Conservation (phyloP, 164 flowering plant species). For the Akebia trifoliata region DNA sequence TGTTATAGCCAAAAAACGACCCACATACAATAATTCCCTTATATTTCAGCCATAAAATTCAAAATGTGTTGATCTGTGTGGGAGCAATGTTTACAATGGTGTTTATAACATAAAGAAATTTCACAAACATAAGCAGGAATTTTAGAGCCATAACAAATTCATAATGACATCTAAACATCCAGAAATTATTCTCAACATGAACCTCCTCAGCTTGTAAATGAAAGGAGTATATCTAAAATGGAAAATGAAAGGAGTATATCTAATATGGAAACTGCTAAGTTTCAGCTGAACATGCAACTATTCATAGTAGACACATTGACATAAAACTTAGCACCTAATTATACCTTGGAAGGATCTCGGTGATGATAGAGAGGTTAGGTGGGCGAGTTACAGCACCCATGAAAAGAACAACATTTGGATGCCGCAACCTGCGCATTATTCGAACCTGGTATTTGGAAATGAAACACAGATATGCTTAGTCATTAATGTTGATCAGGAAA, state of each 20-base stretch:
- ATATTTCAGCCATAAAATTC: too few relatives aligned
- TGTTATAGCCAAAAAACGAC: background rate
- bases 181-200: background rate
- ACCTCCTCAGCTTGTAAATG: too few relatives aligned
- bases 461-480: background rate
- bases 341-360: conserved; percentile 97
- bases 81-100: too few relatives aligned
- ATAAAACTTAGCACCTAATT: conserved; percentile 2
- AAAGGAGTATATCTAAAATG: too few relatives aligned
- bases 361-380: conserved; percentile 90
- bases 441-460: conserved; percentile 51
- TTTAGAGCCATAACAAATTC: background rate
- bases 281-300: background rate
- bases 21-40: too few relatives aligned
- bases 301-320: background rate
- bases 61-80: too few relatives aligned
- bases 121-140: background rate
- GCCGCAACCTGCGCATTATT: conserved; percentile 92
- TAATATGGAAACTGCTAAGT: background rate
- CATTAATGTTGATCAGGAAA: background rate
- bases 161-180: background rate
- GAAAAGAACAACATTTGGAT: conserved; percentile 96
- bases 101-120: too few relatives aligned
- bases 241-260: background rate
- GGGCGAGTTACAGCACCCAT: conserved; percentile 99